Base-by-base conservation (phyloP, 768 basidiomycete species). In the Leucocoprinus sp. region DNA sequence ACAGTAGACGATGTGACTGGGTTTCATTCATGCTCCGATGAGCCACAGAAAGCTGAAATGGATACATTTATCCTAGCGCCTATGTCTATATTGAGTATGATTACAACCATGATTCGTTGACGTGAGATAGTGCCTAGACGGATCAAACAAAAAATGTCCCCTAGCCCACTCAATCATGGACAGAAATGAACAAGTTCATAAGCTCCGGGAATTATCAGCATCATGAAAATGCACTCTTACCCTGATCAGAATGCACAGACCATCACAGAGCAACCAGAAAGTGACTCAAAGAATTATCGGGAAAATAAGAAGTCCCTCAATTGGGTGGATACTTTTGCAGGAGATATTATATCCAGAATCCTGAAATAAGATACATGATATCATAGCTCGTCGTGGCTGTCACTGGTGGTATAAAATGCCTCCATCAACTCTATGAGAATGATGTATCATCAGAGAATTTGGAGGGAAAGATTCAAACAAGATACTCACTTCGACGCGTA, bases 401-500 rank as follows among this genome's bases (percentile, higher is more conserved):
- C 57, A 39, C 59, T 61, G 22, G 66, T 55, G 6, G 63, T 61
- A 44, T 69, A 65, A 66, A 82, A 82, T 33, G 68, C 74, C 42
- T 79, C 73, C 29, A 57, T 51, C 37, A 83, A 61, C 62, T 79
- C 82, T 84, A 57, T 31, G n/a, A 44, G 44, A 37, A 36, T 42
- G 45, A 29, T 4, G n/a, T 12, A 14, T 31, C 31, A 31, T 6
- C n/a, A 17, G 12, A 24, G 8, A 15, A 1, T 8, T 5, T 28
- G 24, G 22, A 15, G 22, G 26, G 41, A 40, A 31, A 27, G 26
- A 11, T 27, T 27, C 5, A n/a, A 43, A 7, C 31, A 37, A 34
- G 19, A 24, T 15, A 74, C 92, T 72, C 60, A 97, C 95, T 88
- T 60, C 69, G 74, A 55, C 79, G 79, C 49, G 76, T 77, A 39